These are phyloP conservation scores for Paramecium tetraurelia DNA, from an alignment of 73 alveolate genomes.

Conservation along the genomic window DNA sequence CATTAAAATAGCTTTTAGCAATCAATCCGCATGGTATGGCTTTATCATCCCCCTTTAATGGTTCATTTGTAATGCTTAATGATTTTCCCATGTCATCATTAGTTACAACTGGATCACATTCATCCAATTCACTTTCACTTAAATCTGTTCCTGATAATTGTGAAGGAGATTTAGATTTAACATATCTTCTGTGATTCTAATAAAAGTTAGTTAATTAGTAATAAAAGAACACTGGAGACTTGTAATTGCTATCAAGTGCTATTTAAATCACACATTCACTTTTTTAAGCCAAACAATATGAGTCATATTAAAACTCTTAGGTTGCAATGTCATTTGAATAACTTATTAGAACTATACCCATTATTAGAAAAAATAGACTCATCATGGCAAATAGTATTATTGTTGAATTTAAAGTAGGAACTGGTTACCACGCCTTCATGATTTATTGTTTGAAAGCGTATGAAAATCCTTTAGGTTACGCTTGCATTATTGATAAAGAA, in stretches of 20 bases:
- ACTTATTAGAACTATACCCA: constrained; percentile 70
- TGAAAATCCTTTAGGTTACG: not conserved
- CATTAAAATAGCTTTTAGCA: constrained; percentile 81
- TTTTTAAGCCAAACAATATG: not conserved
- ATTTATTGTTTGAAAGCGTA: constrained; percentile 20
- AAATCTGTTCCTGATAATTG: constrained; percentile 75
- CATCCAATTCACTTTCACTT: constrained; percentile 55
- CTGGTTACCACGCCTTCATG: constrained; percentile 60
- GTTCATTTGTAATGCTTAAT: not conserved
- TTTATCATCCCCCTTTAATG: not conserved
- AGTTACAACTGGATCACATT: constrained; percentile 65
- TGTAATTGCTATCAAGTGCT: constrained; percentile 65
- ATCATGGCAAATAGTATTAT: constrained; percentile 44
- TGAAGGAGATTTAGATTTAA: constrained; percentile 71
- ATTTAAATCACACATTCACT: not conserved
- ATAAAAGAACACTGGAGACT: constrained; percentile 70
- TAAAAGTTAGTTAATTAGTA: constrained; percentile 79
- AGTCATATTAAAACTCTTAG: constrained; percentile 63
- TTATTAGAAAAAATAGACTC: constrained; percentile 69
- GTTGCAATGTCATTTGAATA: constrained; percentile 61
- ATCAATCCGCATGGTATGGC: constrained; percentile 90
- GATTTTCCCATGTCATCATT: constrained; percentile 8
- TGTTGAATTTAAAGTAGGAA: constrained; percentile 55
- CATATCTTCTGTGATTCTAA: constrained; percentile 86
- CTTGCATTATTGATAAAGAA: not conserved